Percentiles rank a stretch among this genome's conserved stretches.
These are phyloP conservation scores for Brasilioporus rufonigricans DNA, from an alignment of 768 basidiomycete genomes.

Conservation along the genomic window DNA sequence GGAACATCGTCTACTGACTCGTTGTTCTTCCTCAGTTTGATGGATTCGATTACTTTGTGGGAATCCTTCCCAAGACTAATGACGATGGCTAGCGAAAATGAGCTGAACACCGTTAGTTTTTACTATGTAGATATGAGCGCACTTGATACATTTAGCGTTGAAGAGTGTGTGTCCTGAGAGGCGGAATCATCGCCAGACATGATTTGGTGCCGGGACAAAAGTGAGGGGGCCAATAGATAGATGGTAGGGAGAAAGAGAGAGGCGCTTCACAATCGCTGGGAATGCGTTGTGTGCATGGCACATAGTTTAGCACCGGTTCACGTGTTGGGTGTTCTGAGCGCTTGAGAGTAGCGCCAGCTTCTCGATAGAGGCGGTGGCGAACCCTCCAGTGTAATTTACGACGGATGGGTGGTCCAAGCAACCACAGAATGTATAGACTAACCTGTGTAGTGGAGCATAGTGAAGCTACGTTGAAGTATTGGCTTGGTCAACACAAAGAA, in stretches of 20 bases:
- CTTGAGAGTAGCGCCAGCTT: background rate
- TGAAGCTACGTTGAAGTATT: too few relatives aligned
- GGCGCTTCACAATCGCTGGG: background rate
- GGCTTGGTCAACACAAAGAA: too few relatives aligned
- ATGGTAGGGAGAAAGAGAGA: background rate
- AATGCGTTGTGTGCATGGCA: background rate
- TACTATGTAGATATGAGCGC: background rate
- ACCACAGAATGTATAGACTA: slow-evolving; percentile 26
- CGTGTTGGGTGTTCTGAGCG: background rate
- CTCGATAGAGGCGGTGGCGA: background rate
- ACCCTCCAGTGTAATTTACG: too few relatives aligned
- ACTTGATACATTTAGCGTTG: slow-evolving; percentile 7
- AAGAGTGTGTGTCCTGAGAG: background rate
- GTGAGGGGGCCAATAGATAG: background rate
- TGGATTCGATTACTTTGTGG: slow-evolving; percentile 1
- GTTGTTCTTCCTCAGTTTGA: background rate
- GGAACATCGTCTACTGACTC: background rate
- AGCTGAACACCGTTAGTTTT: background rate
- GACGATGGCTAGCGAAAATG: background rate
- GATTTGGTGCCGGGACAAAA: background rate
- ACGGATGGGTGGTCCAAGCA: background rate
- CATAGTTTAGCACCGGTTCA: too few relatives aligned
- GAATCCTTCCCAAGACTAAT: slow-evolving; percentile 8
- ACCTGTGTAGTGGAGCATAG: too few relatives aligned
- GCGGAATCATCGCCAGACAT: background rate